Evolutionary conservation across 2,329 filamentous ascomycete genomes (phyloP), one percentile per base, ranked within the genome.

Genomic region (Grosmannia serpens): DNA sequence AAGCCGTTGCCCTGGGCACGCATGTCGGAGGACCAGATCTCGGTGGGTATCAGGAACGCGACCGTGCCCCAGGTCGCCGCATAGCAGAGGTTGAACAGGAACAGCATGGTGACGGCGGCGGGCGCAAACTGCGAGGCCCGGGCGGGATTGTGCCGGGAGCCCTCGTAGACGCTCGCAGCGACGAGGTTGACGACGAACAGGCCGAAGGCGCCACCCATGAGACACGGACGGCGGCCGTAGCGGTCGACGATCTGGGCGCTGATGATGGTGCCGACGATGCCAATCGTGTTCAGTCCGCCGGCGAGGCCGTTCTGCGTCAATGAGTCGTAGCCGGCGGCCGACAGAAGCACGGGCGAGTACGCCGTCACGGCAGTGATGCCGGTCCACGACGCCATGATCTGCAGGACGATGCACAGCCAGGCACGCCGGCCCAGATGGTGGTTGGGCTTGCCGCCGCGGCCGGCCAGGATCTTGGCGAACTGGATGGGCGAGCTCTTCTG

Each of bases 1-100:
- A 83, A 82, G 9, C 78, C 78, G 64, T 82, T 80, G 9, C 80
- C 81, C 65, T 82, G 77, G n/a, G 80, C 79, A 26, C 81, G 74
- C 56, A 83, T 73, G 50, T 79, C 76, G 20, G 74, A 77, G 1
- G 80, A 75, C 68, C 79, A 83, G 59, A 83, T 81, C 66, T 83
- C 80, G 0, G 79, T 81, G 0, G 76, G 77, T 4, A 78, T 65
- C 8, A 79, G 67, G 62, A 77, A 80, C 2, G 76, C 75, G 3
- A 75, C 72, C 1, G 74, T 76, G 41, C 74, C 73, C 73, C 74
- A 77, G 8, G 77, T 78, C 0, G 77, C 74, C 2, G 77, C 77
- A 67, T 78, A 81, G 46, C 73, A 73, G 4, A 78, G 68, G 57
- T 78, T 78, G 67, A 78, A 79, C 17, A 78, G 67, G 63, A 78